Percentiles rank a stretch among this genome's conserved stretches.
Conservation (phyloP, 176 grass and related monocot genomes). For the Urochloa ruziziensis region DNA sequence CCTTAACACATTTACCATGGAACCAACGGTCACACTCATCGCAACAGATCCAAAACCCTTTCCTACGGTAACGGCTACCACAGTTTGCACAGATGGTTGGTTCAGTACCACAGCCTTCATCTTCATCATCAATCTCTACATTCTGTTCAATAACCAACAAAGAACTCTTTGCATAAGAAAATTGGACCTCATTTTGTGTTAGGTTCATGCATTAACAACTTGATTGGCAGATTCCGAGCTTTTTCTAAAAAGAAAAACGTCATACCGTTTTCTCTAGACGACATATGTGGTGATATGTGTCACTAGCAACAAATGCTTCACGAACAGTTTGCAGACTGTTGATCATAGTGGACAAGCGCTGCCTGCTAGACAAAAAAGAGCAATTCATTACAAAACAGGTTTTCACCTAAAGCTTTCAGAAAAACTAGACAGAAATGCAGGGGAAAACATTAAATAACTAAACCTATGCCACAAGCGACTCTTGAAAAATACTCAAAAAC, state of each 20-base stretch:
- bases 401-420: not conserved
- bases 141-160: not conserved
- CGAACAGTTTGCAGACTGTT: not conserved
- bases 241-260: not conserved
- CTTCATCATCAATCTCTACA: not conserved
- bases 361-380: not conserved
- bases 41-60: not conserved
- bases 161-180: constrained; percentile 1
- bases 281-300: not conserved
- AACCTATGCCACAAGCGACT: not conserved
- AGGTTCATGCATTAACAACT: not conserved
- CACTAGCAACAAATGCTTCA: not conserved
- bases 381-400: not conserved
- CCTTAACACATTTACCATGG: constrained; percentile 4
- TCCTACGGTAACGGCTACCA: not conserved
- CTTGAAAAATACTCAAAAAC: not conserved
- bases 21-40: not conserved
- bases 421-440: not conserved
- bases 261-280: not conserved
- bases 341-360: not conserved
- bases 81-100: not conserved
- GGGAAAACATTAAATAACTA: not conserved
- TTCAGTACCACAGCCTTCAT: not conserved
- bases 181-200: not conserved
- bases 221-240: not conserved